Conservation (phyloP, 768 basidiomycete species). For the Leccinum rimulosum region DNA sequence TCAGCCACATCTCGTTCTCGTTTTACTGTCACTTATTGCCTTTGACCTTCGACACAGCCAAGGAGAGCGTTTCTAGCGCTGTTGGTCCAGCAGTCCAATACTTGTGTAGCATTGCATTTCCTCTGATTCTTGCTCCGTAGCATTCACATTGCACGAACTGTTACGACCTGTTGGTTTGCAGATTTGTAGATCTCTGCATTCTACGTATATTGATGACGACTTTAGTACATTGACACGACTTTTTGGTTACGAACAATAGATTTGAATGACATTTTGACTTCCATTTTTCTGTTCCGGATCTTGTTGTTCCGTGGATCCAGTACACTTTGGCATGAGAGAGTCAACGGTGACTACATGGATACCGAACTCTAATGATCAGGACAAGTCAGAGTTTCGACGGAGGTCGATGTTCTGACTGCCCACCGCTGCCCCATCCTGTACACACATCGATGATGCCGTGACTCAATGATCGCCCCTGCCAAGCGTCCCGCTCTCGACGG, state of each 20-base stretch:
- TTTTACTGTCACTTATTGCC: slow-evolving; percentile 34
- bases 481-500: background rate
- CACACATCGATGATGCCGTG: background rate
- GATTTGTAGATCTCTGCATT: slow-evolving; percentile 35
- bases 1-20: slow-evolving; percentile 20
- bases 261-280: slow-evolving; percentile 22
- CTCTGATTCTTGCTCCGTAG: slow-evolving; percentile 13
- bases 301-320: background rate
- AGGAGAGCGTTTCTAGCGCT: slow-evolving; percentile 32
- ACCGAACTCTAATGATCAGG: slow-evolving; percentile 5
- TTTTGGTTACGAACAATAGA: slow-evolving; percentile 25
- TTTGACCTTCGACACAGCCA: slow-evolving; percentile 35
- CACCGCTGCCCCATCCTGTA: too few species aligned
- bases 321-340: slow-evolving; percentile 15
- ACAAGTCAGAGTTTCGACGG: background rate
- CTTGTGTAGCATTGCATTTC: slow-evolving; percentile 38
- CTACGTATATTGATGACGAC: slow-evolving; percentile 20
- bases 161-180: slow-evolving; percentile 17
- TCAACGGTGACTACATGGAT: background rate
- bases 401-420: background rate
- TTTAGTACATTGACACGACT: slow-evolving; percentile 16
- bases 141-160: slow-evolving; percentile 14
- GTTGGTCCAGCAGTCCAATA: slow-evolving; percentile 28
- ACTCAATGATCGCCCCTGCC: background rate
- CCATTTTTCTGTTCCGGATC: slow-evolving; percentile 11